Base-by-base conservation (phyloP, 768 basidiomycete species). In the Tylopilus vinaceipallidus region DNA sequence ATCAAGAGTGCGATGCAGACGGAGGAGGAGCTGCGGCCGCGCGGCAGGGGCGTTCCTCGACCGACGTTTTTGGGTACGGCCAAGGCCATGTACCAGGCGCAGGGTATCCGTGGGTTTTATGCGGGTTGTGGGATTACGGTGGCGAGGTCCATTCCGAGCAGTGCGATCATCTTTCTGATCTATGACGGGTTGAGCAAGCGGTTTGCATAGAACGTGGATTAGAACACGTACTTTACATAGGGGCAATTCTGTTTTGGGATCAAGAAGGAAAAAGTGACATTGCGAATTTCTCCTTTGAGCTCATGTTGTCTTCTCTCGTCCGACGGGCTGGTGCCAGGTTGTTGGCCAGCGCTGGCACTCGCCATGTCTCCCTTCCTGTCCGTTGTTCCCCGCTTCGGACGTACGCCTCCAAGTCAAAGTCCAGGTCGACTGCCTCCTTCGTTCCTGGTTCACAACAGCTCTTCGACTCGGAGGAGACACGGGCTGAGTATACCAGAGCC, bases 1-100 rank as follows among this genome's bases (percentile, higher is more conserved):
- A 79, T 98, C 60, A 98, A 98, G 77, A 90, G 87, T 54, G 80
- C 91, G 50, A 90, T 98, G 64, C 95, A 98, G 75, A 98, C 95
- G 0, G 88, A 87, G 65, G 88, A 89, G 45, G 95, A 97, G 68
- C 75, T 95, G 49, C 75, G 88, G 8, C 81, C 84, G 33, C 66
- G 75, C 24, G 69, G 70, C 37, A 67, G 59, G 49, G 58, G 65
- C 14, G 52, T 52, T 36, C 47, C 63, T 33, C 59, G 44, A 55
- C 68, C 71, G 59, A 81, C 63, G 73, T 87, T 75, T 64, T 69
- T 69, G 59, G 75, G 71, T 29, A 88, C 83, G 43, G 83, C 81
- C 30, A 76, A 64, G 59, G 81, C 82, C 56, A 82, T 97, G 75
- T 95, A 86, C 64, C 67, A 64, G 35, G 79, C 78, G 17, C 81